A percentile compares a stretch with the other conserved stretches of the same genome.
These are phyloP conservation scores for Acephala macrosclerotiorum DNA, from an alignment of 2,329 filamentous ascomycete genomes.

Conservation along the genomic window DNA sequence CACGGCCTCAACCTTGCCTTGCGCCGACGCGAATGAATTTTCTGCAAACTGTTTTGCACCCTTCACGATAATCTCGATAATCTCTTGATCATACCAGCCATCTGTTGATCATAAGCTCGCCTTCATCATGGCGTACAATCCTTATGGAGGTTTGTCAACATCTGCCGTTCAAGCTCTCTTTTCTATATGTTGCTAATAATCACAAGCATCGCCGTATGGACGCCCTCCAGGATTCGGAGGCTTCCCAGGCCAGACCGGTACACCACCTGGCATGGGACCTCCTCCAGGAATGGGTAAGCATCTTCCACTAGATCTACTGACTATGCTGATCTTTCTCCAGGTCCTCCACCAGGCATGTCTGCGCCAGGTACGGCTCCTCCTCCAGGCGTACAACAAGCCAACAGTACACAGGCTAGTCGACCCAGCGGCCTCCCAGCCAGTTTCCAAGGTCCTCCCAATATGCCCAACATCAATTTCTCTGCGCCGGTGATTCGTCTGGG, in stretches of 20 bases:
- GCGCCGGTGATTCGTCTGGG: conserved; percentile 95
- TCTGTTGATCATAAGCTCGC: neutral
- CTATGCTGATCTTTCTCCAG: conserved; percentile 50
- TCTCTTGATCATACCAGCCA: neutral
- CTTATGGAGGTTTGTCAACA: conserved; percentile 43
- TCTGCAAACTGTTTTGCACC: neutral
- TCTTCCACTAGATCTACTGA: conserved; percentile 13
- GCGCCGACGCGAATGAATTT: conserved; percentile 21
- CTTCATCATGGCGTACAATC: conserved; percentile 45
- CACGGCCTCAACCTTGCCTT: conserved; percentile 6
- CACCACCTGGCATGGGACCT: conserved; percentile 74
- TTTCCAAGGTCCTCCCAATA: conserved; percentile 88
- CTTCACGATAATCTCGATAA: neutral
- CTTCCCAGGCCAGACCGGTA: conserved; percentile 66
- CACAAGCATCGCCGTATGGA: conserved; percentile 63
- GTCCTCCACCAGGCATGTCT: conserved; percentile 81
- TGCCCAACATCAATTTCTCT: conserved; percentile 98
- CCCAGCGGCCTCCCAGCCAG: conserved; percentile 80
- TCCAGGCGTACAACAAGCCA: conserved; percentile 79
- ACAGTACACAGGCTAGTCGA: conserved; percentile 77
- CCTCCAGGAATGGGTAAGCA: conserved; percentile 83
- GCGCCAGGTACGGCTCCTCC: conserved; percentile 82
- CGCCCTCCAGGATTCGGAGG: conserved; percentile 76
- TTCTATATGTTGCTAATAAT: conserved; percentile 25
- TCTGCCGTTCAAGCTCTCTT: neutral